Conservation (phyloP, 108 stramenopile species). For the Nitzschia sp. region DNA sequence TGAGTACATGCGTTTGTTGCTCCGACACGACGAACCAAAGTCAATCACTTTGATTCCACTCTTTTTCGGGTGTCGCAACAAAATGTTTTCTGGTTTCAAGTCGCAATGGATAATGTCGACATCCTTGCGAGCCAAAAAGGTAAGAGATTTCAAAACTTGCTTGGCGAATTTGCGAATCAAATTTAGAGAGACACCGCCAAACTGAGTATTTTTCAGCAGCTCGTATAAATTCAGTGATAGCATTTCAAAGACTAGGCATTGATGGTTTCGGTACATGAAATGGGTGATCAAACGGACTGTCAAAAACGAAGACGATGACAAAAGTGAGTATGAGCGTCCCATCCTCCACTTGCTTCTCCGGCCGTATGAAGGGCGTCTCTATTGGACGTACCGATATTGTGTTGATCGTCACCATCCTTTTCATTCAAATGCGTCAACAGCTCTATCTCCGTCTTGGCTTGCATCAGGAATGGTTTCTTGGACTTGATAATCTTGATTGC, state of each 20-base stretch:
- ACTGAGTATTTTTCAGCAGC: slow-evolving; percentile 94
- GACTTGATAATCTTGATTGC: slow-evolving; percentile 99
- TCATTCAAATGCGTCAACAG: slow-evolving; percentile 76
- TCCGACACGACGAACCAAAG: slow-evolving; percentile 95
- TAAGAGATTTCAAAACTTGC: slow-evolving; percentile 93
- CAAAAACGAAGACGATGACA: background rate
- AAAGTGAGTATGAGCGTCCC: slow-evolving; percentile 5
- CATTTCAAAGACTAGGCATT: slow-evolving; percentile 98
- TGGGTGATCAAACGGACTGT: slow-evolving; percentile 88
- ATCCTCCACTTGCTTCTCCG: too few relatives aligned
- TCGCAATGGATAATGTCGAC: slow-evolving; percentile 98
- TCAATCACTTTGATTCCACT: slow-evolving; percentile 98
- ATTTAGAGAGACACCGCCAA: slow-evolving; percentile 94
- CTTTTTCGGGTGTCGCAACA: slow-evolving; percentile 92
- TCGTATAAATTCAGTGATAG: slow-evolving; percentile 97
- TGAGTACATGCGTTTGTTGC: slow-evolving; percentile 91
- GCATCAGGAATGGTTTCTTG: slow-evolving; percentile 93
- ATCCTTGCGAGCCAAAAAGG: slow-evolving; percentile 86
- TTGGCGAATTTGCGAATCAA: slow-evolving; percentile 97
- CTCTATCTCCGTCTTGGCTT: slow-evolving; percentile 96
- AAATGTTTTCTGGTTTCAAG: slow-evolving; percentile 99
- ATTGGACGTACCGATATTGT: slow-evolving; percentile 78
- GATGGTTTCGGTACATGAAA: slow-evolving; percentile 94
- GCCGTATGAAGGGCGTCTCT: background rate
- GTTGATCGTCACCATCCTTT: slow-evolving; percentile 79